Base-by-base conservation (phyloP, 108 stramenopile species). In the Schizochytrium sp. region DNA sequence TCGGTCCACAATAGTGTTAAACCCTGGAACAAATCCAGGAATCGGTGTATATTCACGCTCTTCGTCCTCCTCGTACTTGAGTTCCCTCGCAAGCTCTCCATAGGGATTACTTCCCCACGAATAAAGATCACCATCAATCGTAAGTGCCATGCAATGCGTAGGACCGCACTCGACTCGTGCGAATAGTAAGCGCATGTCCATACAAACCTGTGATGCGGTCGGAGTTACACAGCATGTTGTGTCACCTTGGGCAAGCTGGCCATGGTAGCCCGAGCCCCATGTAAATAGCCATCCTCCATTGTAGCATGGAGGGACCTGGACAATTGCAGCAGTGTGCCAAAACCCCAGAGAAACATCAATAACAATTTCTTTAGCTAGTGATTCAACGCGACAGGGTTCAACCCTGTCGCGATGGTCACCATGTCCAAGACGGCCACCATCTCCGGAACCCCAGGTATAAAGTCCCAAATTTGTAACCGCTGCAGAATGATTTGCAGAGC, bases 281-380 rank as follows among this genome's bases (percentile, higher is more conserved):
- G 94, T 94, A 87, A 94, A 95, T 5, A 94, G 58, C 59, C 91
- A 95, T 5, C 95, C 95, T 10, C 94, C 91, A 42, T 91, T 89
- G 72, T 72, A 59, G 76, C 94, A 46, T 0, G 94, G 93, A 28
- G 95, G 93, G 40, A 94, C 92, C 47, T 91, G 72, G 41, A 95
- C 94, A 19, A 95, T 47, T n/a, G 94, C 93, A 40, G 93, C 94
- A 3, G 91, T 91, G 72, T 95, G 95, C 95, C 95, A 96, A 3
- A 93, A 93, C 10, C 94, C 95, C 8, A 93, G 94, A 42, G 87
- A 88, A 7, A 96, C 83, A 50, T 92, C 55, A 3, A 87, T 44
- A 40, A 93, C 92, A 42, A 87, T 49, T 57, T 55, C 56, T 46
- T 89, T 87, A 57, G 19, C 46, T 41, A 93, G 90, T 4, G 89